Conservation (phyloP, 768 basidiomycete genomes). For the Daedaleopsis sinensis region DNA sequence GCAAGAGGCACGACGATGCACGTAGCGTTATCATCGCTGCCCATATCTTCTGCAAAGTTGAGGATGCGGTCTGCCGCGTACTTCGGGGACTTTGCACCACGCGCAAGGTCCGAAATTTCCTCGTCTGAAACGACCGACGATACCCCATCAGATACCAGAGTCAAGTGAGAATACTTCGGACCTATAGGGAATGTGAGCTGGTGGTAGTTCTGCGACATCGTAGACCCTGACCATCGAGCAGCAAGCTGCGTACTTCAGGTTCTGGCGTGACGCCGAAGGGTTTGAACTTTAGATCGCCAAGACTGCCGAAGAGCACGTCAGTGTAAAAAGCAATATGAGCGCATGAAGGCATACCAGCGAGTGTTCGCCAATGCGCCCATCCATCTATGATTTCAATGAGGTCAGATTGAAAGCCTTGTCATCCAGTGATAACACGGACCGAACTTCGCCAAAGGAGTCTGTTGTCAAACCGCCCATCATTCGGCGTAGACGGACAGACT, state of each 20-base stretch:
- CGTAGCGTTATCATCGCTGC: conserved; percentile 90
- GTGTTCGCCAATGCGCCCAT: conserved; percentile 96
- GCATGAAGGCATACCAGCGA: conserved; percentile 58
- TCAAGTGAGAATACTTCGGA: conserved; percentile 81
- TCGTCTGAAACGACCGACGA: conserved; percentile 91
- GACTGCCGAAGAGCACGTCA: conserved; percentile 41
- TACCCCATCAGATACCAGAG: conserved; percentile 92
- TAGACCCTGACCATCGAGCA: conserved; percentile 66
- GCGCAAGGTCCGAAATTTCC: conserved; percentile 90
- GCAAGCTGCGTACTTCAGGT: conserved; percentile 78
- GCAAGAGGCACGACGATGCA: conserved; percentile 88
- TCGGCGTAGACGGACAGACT: conserved; percentile 80
- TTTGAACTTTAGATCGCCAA: conserved; percentile 90
- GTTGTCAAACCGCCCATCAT: conserved; percentile 92
- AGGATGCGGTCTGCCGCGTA: conserved; percentile 83
- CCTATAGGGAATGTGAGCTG: conserved; percentile 46
- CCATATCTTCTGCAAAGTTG: conserved; percentile 84
- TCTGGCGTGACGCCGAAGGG: conserved; percentile 91
- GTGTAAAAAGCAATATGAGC: neutral
- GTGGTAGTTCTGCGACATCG: neutral
- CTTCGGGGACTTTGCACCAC: conserved; percentile 70
- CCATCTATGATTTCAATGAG: conserved; percentile 55
- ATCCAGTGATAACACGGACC: conserved; percentile 44
- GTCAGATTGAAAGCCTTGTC: neutral
- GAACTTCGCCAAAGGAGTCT: conserved; percentile 92